Evolutionary conservation across 192 early-diverging fungal species (phyloP).

Genomic region (Coemansia aciculifera): DNA sequence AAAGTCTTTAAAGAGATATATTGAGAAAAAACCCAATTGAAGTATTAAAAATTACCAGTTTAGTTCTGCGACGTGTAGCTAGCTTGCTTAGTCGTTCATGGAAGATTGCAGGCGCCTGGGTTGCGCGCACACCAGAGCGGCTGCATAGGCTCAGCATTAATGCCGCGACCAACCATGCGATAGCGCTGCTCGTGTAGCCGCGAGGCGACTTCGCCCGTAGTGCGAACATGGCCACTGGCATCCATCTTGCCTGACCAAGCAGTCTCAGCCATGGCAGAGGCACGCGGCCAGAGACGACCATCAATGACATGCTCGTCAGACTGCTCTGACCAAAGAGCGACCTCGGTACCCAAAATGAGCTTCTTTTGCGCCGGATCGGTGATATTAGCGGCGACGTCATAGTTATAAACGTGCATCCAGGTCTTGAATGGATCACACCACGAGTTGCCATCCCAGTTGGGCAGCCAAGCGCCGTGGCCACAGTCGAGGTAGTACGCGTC

Average conservation of each 20-base stretch:
- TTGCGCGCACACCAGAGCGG: constrained; percentile 72
- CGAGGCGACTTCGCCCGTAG: constrained; percentile 61
- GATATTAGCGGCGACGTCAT: constrained; percentile 61
- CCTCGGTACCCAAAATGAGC: constrained; percentile 67
- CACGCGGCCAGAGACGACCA: constrained; percentile 67
- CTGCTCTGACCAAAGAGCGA: constrained; percentile 73
- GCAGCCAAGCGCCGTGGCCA: constrained; percentile 72
- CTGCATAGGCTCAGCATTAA: constrained; percentile 69
- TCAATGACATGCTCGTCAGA: constrained; percentile 61
- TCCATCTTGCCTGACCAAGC: constrained; percentile 70
- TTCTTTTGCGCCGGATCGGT: constrained; percentile 54
- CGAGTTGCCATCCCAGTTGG: constrained; percentile 64
- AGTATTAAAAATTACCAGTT: not conserved
- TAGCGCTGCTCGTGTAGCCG: constrained; percentile 72
- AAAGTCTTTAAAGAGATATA: not conserved
- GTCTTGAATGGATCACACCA: constrained; percentile 77
- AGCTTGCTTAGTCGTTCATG: not conserved
- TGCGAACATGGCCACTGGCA: constrained; percentile 54
- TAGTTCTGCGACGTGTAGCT: not conserved
- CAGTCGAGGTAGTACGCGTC: constrained; percentile 76
- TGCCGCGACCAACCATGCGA: constrained; percentile 67
- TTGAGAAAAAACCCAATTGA: not conserved
- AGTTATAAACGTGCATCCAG: constrained; percentile 72
- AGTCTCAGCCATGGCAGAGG: constrained; percentile 66
- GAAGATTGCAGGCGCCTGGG: constrained; percentile 56